Percentiles rank a stretch among this genome's conserved stretches.
These are phyloP conservation scores for Metarhizium guizhouense DNA, from an alignment of 2,329 filamentous ascomycete species.

Conservation along the genomic window DNA sequence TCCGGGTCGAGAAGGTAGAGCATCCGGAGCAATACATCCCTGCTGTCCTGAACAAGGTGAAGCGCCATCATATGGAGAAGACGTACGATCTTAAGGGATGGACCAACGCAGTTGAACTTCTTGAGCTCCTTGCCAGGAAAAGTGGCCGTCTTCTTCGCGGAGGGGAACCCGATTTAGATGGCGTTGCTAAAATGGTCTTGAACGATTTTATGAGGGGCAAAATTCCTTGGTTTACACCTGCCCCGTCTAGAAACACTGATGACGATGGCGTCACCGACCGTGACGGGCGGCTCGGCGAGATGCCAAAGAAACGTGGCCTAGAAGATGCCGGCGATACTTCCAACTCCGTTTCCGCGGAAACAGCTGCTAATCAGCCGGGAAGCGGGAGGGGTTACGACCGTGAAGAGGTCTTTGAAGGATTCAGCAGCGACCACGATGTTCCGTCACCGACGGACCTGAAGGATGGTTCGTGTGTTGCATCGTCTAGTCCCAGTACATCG, in stretches of 20 bases:
- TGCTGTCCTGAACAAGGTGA: slow-evolving; percentile 70
- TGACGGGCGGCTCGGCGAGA: slow-evolving; percentile 74
- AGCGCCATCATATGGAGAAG: slow-evolving; percentile 79
- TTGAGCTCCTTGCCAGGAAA: slow-evolving; percentile 82
- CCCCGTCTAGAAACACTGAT: slow-evolving; percentile 50
- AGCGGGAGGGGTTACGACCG: slow-evolving; percentile 26
- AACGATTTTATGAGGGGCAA: slow-evolving; percentile 95
- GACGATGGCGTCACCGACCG: slow-evolving; percentile 55
- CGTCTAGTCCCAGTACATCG: not conserved
- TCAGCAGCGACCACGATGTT: slow-evolving; percentile 24
- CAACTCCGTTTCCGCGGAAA: slow-evolving; percentile 25
- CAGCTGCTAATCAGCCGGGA: slow-evolving; percentile 16
- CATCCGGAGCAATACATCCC: slow-evolving; percentile 94
- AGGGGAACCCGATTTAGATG: slow-evolving; percentile 91
- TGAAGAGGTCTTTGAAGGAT: slow-evolving; percentile 29
- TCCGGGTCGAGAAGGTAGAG: slow-evolving; percentile 91
- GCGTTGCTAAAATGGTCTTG: slow-evolving; percentile 91
- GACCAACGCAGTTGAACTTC: slow-evolving; percentile 67
- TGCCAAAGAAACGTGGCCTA: slow-evolving; percentile 69
- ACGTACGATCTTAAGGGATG: slow-evolving; percentile 85
- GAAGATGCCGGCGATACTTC: slow-evolving; percentile 38
- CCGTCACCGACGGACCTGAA: not conserved
- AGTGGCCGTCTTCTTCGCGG: slow-evolving; percentile 78
- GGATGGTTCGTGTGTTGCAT: not conserved
- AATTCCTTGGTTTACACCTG: slow-evolving; percentile 90